These are phyloP conservation scores for Aspergillus calidoustus DNA, from an alignment of 2,329 filamentous ascomycete genomes.

Conservation along the genomic window DNA sequence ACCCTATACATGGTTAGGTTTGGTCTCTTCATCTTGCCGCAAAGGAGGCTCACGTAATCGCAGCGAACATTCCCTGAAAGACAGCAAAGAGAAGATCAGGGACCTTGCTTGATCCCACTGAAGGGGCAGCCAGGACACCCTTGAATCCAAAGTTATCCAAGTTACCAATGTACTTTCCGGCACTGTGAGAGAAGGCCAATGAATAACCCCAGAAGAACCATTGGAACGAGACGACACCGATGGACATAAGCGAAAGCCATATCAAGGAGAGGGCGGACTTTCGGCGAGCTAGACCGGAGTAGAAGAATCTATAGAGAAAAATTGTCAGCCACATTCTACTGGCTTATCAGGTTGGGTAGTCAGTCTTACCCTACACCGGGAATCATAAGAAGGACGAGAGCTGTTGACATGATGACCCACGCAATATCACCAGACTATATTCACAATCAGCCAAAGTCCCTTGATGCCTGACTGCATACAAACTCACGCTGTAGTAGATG, in stretches of 20 bases:
- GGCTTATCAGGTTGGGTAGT: background rate
- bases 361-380: conserved; percentile 74
- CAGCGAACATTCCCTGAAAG: conserved; percentile 66
- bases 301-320: conserved; percentile 71
- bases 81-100: conserved; percentile 85
- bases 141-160: conserved; percentile 79
- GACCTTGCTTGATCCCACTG: conserved; percentile 72
- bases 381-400: conserved; percentile 88
- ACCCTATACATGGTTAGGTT: conserved; percentile 57
- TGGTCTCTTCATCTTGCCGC: background rate
- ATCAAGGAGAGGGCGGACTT: conserved; percentile 88
- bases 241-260: conserved; percentile 81
- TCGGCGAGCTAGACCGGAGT: conserved; percentile 84
- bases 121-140: conserved; percentile 74
- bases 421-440: conserved; percentile 76
- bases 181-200: conserved; percentile 77
- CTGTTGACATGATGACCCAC: conserved; percentile 77
- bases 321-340: conserved; percentile 11
- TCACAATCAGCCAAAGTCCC: conserved; percentile 19
- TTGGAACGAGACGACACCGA: conserved; percentile 80
- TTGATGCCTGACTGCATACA: background rate
- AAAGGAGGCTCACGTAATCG: conserved; percentile 72
- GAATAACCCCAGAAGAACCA: conserved; percentile 98
- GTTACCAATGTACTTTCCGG: conserved; percentile 76
- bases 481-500: conserved; percentile 70